phyloP scores from a whole-genome alignment of 1,284 basidiomycete species.

The Trichosporon ovoides region DNA sequence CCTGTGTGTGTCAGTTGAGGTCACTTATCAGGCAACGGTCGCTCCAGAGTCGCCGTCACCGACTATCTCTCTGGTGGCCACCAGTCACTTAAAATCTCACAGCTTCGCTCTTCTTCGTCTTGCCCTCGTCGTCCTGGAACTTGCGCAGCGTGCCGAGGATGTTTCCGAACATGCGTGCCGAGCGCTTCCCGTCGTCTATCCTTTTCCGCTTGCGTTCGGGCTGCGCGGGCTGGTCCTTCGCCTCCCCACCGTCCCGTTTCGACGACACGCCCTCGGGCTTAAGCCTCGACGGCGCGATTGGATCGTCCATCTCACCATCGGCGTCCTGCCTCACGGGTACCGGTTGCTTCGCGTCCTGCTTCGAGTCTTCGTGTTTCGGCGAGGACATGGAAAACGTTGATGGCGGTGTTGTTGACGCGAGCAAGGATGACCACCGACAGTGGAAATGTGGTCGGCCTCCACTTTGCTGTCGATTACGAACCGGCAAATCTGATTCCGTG shows the following conservation, averaged over 20 bases:
- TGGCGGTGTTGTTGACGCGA: neutral
- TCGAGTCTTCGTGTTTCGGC: neutral
- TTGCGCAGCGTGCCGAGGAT: constrained; percentile 46
- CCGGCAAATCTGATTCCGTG: neutral
- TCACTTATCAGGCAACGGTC: neutral
- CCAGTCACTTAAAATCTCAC: constrained; percentile 28
- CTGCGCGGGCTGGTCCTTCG: constrained; percentile 20
- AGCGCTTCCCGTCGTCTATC: constrained; percentile 42
- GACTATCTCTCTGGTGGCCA: too few relatives aligned
- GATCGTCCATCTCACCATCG: neutral
- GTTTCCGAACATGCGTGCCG: constrained; percentile 45
- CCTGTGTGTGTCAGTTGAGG: constrained; percentile 21
- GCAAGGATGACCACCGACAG: neutral
- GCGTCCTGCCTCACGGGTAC: neutral
- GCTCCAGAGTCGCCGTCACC: neutral
- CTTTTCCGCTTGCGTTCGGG: constrained; percentile 32
- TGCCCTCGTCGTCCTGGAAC: constrained; percentile 48
- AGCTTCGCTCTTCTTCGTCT: constrained; percentile 35
- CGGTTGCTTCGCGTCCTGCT: neutral
- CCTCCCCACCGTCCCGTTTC: neutral
- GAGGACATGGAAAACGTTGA: neutral
- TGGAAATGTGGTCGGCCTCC: constrained; percentile 6
- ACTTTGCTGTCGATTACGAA: neutral
- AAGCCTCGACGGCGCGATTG: neutral
- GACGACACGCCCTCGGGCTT: neutral